A percentile compares a stretch with the other conserved stretches of the same genome.
Conservation (phyloP, 2,329 filamentous ascomycete genomes). For the Exophiala bonariae region DNA sequence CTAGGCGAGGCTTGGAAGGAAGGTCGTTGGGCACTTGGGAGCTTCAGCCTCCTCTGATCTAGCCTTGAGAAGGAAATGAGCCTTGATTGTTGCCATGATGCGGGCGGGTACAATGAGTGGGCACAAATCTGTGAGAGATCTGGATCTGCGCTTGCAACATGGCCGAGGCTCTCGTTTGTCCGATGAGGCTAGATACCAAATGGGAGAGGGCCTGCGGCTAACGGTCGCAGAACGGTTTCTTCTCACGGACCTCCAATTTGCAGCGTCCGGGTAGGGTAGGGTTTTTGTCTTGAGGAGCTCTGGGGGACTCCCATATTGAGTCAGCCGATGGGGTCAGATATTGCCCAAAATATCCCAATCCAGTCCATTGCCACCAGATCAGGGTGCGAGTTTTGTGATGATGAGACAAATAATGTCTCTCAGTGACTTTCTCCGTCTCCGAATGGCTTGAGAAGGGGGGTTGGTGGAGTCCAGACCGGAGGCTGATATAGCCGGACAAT, state of each 20-base stretch:
- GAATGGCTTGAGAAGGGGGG: background rate
- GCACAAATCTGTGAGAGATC: background rate
- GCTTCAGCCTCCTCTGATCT: background rate
- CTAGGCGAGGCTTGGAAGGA: constrained; percentile 3
- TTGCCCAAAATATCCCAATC: background rate
- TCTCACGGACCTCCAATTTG: constrained; percentile 1
- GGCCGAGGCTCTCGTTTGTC: background rate
- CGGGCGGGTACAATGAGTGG: background rate
- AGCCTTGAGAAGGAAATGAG: too few species aligned
- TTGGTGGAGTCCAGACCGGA: constrained; percentile 8
- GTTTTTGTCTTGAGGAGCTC: background rate
- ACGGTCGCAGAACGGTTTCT: constrained; percentile 4
- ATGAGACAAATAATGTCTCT: constrained; percentile 20
- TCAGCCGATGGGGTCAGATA: background rate
- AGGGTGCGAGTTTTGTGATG: background rate
- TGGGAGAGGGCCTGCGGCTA: background rate
- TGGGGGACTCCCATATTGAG: background rate
- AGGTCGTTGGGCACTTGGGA: background rate
- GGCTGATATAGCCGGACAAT: constrained; percentile 15
- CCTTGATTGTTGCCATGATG: too few species aligned
- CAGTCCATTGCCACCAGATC: background rate
- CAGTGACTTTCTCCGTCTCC: constrained; percentile 2
- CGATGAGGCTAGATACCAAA: background rate
- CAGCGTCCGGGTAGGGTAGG: background rate
- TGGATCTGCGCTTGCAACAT: background rate